A percentile compares a stretch with the other conserved stretches of the same genome.
Evolutionary conservation across 371 early-diverging fungal species (phyloP).

Genomic region (Basidiobolus heterosporus): DNA sequence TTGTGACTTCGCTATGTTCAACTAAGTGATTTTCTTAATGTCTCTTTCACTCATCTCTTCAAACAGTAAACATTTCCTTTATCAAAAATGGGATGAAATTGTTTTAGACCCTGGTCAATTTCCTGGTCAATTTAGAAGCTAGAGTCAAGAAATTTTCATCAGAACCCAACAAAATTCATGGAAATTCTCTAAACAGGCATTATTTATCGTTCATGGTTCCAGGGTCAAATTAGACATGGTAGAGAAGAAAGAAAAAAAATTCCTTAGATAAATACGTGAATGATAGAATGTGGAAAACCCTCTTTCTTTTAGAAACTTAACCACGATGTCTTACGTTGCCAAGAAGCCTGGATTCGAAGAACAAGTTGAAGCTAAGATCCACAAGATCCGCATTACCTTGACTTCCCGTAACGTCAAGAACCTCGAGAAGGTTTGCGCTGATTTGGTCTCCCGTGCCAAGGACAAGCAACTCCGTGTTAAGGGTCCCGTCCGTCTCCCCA

Average conservation of each 20-base stretch:
- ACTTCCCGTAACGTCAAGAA: conserved; percentile 93
- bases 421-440: conserved; percentile 96
- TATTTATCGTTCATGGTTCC: no score
- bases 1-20: no score
- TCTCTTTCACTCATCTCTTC: background rate
- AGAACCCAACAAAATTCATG: no score
- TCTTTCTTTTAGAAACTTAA: background rate
- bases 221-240: background rate
- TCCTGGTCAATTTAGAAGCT: no score
- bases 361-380: conserved; percentile 12
- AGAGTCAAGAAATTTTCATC: no score
- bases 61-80: background rate
- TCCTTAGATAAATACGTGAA: no score
- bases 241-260: background rate
- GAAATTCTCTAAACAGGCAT: no score
- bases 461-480: conserved; percentile 94
- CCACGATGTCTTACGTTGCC: conserved; percentile 12
- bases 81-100: no score
- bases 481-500: conserved; percentile 97
- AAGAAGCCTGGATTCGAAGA: conserved; percentile 38
- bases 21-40: background rate
- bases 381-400: conserved; percentile 70
- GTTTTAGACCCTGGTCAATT: no score
- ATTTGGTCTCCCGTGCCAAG: conserved; percentile 93
- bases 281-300: no score